Percentiles rank a stretch among this genome's conserved stretches.
These are phyloP conservation scores for Osmozyma mogii DNA, from an alignment of 805 yeast species.

Conservation along the genomic window DNA sequence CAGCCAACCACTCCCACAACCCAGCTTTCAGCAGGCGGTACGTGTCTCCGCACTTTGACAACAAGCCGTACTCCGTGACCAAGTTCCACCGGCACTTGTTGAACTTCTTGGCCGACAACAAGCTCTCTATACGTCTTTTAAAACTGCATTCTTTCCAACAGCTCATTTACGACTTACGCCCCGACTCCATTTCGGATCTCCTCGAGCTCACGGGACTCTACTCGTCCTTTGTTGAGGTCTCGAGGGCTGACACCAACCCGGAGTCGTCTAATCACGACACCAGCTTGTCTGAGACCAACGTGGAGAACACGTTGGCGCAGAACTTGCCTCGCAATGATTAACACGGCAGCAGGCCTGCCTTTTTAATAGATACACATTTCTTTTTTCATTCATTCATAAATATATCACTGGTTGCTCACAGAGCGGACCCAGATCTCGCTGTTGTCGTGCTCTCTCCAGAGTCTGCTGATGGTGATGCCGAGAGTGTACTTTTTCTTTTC, in stretches of 20 bases:
- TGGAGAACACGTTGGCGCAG: constrained; percentile 15
- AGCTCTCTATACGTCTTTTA: constrained; percentile 39
- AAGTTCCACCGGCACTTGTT: constrained; percentile 45
- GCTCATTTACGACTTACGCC: constrained; percentile 40
- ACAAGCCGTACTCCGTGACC: constrained; percentile 35
- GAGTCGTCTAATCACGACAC: constrained; percentile 3
- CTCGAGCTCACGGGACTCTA: constrained; percentile 39
- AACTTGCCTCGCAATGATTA: too few species aligned
- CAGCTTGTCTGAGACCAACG: constrained; percentile 17
- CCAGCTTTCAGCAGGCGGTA: not conserved
- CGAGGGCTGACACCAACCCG: constrained; percentile 16
- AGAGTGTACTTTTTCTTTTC: constrained; percentile 33
- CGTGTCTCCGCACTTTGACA: constrained; percentile 23
- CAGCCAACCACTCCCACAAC: not conserved
- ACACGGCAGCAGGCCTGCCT: too few species aligned
- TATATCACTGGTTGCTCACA: constrained; percentile 12
- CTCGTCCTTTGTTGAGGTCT: constrained; percentile 38
- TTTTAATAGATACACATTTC: too few species aligned
- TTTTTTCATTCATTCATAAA: not conserved
- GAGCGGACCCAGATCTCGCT: constrained; percentile 36
- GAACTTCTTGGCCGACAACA: constrained; percentile 45
- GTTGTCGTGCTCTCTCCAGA: constrained; percentile 36
- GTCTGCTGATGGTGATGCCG: constrained; percentile 35
- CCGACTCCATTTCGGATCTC: constrained; percentile 40
- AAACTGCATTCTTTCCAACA: constrained; percentile 46